Base-by-base conservation (phyloP, 371 early-diverging fungal genomes). In the Encephalitozoon intestinalis region DNA sequence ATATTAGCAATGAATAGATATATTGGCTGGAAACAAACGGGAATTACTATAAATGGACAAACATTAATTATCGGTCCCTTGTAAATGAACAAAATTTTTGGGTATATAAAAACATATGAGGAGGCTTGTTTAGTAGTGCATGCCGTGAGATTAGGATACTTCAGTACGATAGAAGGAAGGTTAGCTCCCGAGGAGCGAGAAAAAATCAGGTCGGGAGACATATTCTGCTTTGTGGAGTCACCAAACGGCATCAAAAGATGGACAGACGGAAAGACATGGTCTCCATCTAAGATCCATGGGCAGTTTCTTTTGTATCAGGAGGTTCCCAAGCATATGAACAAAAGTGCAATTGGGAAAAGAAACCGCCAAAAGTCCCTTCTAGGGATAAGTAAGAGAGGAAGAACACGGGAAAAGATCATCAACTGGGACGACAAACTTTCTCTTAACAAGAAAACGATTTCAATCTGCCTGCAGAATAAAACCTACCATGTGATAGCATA, bases 201-300 rank as follows among this genome's bases (percentile, higher is more conserved):
- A 15, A 58, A 15, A 7, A 80, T 85, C 49, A 6, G 72, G 28
- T 76, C 74, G 21, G 85, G 85, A 15, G 54, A 76, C 44, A 82
- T 85, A 37, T 85, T 73, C 70, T 79, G 79, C 34, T 85, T 83
- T 79, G 75, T 81, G 7, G 82, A 85, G 44, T 70, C 51, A 12
- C 79, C 77, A 34, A 77, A 77, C 63, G 83, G 80, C n/a, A 84
- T 85, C 5, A 76, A 67, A 18, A 72, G 86, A 28, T 86, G 85
- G 85, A 86, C 85, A 52, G 85, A 86, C 63, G 84, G 86, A 18
- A 75, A 76, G 53, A 70, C 76, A 1, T 86, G 86, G 86, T 82
- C 83, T 28, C 82, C 86, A 8, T 84, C 85, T 2, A 82, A 82
- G 49, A 84, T 86, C 76, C 46, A 50, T 52, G 85, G 86, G 30